Evolutionary conservation across 331 rosid species (phyloP), one percentile per base, ranked within the genome.

Genomic region (Pyracantha coccinea): DNA sequence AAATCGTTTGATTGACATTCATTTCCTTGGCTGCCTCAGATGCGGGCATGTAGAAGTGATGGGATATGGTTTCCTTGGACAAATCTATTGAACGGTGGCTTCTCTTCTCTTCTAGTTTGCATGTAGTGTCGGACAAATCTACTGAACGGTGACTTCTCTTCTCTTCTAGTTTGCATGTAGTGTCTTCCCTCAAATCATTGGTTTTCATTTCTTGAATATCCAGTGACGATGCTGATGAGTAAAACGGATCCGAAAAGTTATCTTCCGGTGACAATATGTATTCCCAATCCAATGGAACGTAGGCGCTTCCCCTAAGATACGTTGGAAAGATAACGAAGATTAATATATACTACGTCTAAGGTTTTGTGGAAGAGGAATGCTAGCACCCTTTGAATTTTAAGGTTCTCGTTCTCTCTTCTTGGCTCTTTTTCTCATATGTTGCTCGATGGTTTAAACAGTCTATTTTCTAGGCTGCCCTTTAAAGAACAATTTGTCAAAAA

Each of bases 11-110:
- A 10, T 96, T 96, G 1, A 92, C 86, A 9, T 90, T 87, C 2
- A 92, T 86, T 41, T 90, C 87, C 14, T 76, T 87, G 0, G 98
- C 96, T 0, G 98, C 98, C 52, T 84, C 86, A 17, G 85, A 81
- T 19, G 87, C 89, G 0, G 96, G 98, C 94, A 88, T 87, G 68
- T 86, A 89, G 24, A 84, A 92, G 57, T 86, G 88, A 14, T 85
- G 38, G n/a, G 91, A 86, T 25, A 92, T 82, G 0, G 29, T 45
- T 41, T 83, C 57, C 77, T 82, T 83, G 0, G 92, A 74, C 45
- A 92, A 45, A 75, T 19, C 20, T 72, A 58, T 86, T 0, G 85
- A 73, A 69, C 14, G 2, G 23, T 3, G 10, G 1, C 15, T 90
- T 23, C 45, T 28, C 31, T 55, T n/a, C 60, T n/a, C 60, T 20